A percentile compares a stretch with the other conserved stretches of the same genome.
These are phyloP conservation scores for Lasiodiplodia theobromae DNA, from an alignment of 2,329 filamentous ascomycete genomes.

Conservation along the genomic window DNA sequence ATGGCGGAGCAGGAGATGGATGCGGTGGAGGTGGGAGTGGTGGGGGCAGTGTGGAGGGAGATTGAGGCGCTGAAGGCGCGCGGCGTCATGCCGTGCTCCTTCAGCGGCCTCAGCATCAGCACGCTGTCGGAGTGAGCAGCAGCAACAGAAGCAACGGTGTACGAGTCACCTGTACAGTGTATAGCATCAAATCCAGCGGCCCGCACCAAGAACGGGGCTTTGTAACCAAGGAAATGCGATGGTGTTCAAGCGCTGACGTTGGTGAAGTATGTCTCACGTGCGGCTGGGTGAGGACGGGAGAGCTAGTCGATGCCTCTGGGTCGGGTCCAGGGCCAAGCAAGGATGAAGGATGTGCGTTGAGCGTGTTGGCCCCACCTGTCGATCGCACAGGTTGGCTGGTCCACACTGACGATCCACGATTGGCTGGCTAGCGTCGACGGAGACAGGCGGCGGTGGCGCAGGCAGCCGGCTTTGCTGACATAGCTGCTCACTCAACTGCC, in stretches of 20 bases:
- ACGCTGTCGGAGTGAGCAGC: constrained; percentile 10
- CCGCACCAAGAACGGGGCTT: not conserved
- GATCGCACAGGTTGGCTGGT: constrained; percentile 1
- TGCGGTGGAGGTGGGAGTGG: constrained; percentile 2
- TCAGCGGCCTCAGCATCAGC: not conserved
- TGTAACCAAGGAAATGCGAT: not conserved
- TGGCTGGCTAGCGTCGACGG: constrained; percentile 11
- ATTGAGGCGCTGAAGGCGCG: constrained; percentile 19
- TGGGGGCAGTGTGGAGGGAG: constrained; percentile 12
- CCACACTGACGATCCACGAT: not conserved
- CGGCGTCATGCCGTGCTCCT: constrained; percentile 11
- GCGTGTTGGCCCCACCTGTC: constrained; percentile 13
- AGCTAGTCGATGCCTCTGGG: not conserved
- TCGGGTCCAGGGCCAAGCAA: constrained; percentile 9
- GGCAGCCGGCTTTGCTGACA: constrained; percentile 3
- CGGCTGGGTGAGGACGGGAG: not conserved
- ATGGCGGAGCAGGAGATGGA: constrained; percentile 26
- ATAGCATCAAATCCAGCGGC: constrained; percentile 4
- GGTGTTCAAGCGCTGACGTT: constrained; percentile 1
- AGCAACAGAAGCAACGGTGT: constrained; percentile 8
- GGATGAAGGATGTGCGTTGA: not conserved
- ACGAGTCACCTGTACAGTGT: constrained; percentile 17
- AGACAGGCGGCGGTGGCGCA: not conserved
- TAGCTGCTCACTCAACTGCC: not conserved
- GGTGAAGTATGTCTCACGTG: constrained; percentile 1